These are phyloP conservation scores for Talaromyces rugulosus DNA, from an alignment of 2,329 filamentous ascomycete genomes.

Conservation along the genomic window DNA sequence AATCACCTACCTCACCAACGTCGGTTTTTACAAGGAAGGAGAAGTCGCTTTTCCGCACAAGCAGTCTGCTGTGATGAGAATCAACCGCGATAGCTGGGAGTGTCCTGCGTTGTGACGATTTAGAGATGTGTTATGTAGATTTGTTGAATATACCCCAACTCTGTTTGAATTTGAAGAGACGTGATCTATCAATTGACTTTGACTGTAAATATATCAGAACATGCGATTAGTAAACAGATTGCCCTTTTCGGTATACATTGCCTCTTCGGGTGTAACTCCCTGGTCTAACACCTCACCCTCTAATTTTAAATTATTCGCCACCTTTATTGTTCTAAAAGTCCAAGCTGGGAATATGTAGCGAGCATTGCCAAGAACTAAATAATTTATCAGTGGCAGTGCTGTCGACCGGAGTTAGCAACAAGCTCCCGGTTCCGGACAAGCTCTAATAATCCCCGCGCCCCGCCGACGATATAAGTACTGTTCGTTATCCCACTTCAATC, in stretches of 20 bases:
- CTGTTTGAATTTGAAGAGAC: background rate
- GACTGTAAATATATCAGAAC: background rate
- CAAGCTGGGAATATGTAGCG: background rate
- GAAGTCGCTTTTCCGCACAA: slow-evolving; percentile 90
- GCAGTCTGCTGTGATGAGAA: slow-evolving; percentile 78
- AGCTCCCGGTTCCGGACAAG: background rate
- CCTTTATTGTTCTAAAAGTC: too few relatives aligned
- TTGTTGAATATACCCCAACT: background rate
- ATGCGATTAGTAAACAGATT: background rate
- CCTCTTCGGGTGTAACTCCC: background rate
- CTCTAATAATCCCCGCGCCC: background rate
- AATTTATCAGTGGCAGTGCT: background rate
- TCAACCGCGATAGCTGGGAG: slow-evolving; percentile 75
- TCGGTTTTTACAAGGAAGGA: slow-evolving; percentile 80
- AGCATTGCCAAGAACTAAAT: background rate
- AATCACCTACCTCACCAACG: slow-evolving; percentile 64
- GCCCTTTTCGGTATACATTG: background rate
- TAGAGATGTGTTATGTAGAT: background rate
- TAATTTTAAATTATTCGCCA: background rate
- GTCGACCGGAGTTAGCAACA: background rate
- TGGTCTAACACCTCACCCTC: background rate
- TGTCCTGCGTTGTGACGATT: slow-evolving; percentile 54
- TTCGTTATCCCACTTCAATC: background rate
- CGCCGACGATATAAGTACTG: background rate
- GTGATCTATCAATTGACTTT: too few relatives aligned